phyloP scores from a whole-genome alignment of 176 grass and related monocot genomes.

The Phragmites australis region DNA sequence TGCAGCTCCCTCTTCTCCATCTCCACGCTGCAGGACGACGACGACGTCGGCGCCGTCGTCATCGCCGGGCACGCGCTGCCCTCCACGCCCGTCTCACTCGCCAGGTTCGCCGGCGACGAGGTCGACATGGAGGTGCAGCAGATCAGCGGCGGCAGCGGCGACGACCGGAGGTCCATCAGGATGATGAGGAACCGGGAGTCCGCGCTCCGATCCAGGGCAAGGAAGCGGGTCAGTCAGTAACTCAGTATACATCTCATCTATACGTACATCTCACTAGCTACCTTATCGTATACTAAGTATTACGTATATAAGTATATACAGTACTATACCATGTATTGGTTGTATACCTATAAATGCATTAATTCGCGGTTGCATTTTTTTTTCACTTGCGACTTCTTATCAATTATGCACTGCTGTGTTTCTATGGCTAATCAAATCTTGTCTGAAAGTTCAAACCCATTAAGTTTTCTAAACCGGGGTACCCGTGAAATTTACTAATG shows the following conservation, averaged over 20 bases:
- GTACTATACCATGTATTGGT: background rate
- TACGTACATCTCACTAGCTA: background rate
- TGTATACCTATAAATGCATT: background rate
- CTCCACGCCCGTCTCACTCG: conserved; percentile 47
- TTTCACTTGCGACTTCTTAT: background rate
- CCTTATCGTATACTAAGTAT: too few species aligned
- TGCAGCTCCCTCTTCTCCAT: conserved; percentile 70
- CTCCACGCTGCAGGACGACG: conserved; percentile 46
- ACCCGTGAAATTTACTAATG: background rate
- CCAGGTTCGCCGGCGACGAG: conserved; percentile 33
- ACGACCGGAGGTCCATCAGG: conserved; percentile 43
- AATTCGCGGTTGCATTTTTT: background rate
- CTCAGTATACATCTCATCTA: background rate
- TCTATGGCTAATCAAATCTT: background rate
- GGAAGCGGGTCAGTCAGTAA: conserved; percentile 60
- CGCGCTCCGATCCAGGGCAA: conserved; percentile 59
- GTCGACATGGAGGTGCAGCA: conserved; percentile 48
- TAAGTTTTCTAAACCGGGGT: background rate
- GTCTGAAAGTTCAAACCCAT: background rate
- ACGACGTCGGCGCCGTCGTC: conserved; percentile 24
- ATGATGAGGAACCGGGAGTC: conserved; percentile 63
- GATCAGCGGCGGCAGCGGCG: conserved; percentile 31
- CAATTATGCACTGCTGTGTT: background rate
- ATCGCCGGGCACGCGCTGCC: conserved; percentile 30
- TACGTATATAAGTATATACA: too few species aligned